Evolutionary conservation across 108 stramenopile species (phyloP).

Genomic region (Pseudonitzschia delicatissima): DNA sequence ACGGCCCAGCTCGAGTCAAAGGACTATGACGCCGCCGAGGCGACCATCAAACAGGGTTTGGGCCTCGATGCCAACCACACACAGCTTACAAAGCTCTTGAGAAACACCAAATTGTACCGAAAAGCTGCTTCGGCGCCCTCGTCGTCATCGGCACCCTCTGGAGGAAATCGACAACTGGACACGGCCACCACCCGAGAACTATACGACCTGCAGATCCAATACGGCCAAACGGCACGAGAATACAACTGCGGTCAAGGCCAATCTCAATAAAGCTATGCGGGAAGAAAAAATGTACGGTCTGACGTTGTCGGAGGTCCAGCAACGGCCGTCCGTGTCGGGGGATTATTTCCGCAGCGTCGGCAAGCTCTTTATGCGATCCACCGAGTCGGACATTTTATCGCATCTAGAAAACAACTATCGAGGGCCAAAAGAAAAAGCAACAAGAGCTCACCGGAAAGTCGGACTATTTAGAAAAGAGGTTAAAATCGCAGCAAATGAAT

Average conservation of each 20-base stretch:
- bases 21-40: constrained; percentile 69
- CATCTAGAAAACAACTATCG: constrained; percentile 54
- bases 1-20: constrained; percentile 77
- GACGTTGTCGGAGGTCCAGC: constrained; percentile 63
- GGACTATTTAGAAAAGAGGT: constrained; percentile 79
- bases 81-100: constrained; percentile 72
- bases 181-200: constrained; percentile 66
- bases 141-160: constrained; percentile 14
- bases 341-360: constrained; percentile 73
- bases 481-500: constrained; percentile 80
- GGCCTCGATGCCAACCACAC: constrained; percentile 74
- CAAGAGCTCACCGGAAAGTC: constrained; percentile 64
- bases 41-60: constrained; percentile 81
- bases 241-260: constrained; percentile 62
- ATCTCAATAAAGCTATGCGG: constrained; percentile 50
- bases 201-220: constrained; percentile 75
- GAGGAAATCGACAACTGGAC: constrained; percentile 17
- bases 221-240: constrained; percentile 64
- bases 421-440: constrained; percentile 48
- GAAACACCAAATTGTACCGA: constrained; percentile 55
- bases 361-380: constrained; percentile 79
- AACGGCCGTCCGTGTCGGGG: constrained; percentile 36
- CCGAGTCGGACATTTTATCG: constrained; percentile 44
- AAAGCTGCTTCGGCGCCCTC: constrained; percentile 33
- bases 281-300: constrained; percentile 64